Evolutionary conservation across 1,284 basidiomycete species (phyloP), one percentile per base, ranked within the genome.

Genomic region (Boletellus sp.): DNA sequence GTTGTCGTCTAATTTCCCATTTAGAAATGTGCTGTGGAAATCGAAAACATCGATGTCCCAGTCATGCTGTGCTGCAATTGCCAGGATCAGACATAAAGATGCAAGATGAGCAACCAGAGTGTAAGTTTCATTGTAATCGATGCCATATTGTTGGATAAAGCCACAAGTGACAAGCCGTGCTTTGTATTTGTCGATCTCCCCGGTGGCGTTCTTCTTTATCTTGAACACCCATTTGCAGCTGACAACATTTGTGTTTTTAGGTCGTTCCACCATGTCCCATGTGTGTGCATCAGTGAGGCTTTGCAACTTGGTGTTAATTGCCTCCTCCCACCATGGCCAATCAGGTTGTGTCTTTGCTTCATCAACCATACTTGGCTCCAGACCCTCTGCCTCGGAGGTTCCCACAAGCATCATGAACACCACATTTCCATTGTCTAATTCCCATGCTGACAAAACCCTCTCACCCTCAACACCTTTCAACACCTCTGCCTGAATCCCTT

Each of bases 171-270:
- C 19, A 2, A 52, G 13, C 5, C 8, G 2, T 6, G 16, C 43
- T 18, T 50, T 50, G 28, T 50, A 45, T 12, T 47, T 47, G 13
- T 47, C 16, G 2, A 47, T 40, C n/a, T 47, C 22, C 1, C 39
- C 39, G 7, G 15, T 8, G 3, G 13, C 8, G 24, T 41, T 41
- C 5, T 8, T 8, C 12, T 41, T 41, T 2, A 41, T 41, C 16
- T 32, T 12, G 32, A 32, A 32, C 1, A 59, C 59, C 57, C 51
- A 59, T 24, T 56, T 57, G 32, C 48, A 49, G 33, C 58, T 60
- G 7, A 72, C 41, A 10, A 63, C 44, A 13, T 71, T 69, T 1
- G 44, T 43, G 8, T 57, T 58, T 0, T 33, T 3, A 0, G 67
- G 69, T 0, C 54, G 26, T 12, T 53, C 22, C 6, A 61, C 53